These are phyloP conservation scores for Komagataella mondaviorum DNA, from an alignment of 805 yeast species.

Conservation along the genomic window DNA sequence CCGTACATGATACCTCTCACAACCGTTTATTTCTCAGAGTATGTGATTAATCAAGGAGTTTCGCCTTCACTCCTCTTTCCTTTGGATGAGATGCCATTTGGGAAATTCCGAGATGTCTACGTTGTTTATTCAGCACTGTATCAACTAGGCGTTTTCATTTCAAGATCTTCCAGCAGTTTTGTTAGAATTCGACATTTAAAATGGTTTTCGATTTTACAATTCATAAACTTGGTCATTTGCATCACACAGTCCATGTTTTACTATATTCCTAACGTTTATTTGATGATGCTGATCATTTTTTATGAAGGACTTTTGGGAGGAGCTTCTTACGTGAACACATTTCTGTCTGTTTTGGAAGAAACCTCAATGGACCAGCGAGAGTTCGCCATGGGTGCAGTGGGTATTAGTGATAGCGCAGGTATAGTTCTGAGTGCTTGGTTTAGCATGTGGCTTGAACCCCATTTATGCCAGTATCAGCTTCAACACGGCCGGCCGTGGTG, in stretches of 20 bases:
- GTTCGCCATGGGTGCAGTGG: constrained; percentile 73
- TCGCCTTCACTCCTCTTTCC: constrained; percentile 82
- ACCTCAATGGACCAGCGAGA: constrained; percentile 41
- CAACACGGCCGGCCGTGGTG: constrained; percentile 75
- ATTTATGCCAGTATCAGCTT: constrained; percentile 61
- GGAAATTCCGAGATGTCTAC: constrained; percentile 67
- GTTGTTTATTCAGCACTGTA: constrained; percentile 85
- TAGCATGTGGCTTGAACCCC: constrained; percentile 63
- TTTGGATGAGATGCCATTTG: constrained; percentile 54
- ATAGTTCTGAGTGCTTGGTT: constrained; percentile 69
- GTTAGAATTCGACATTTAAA: constrained; percentile 47
- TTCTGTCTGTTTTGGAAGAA: constrained; percentile 57
- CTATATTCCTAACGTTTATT: constrained; percentile 45
- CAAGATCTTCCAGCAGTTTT: constrained; percentile 69
- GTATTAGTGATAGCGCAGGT: constrained; percentile 77
- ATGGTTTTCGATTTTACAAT: constrained; percentile 53
- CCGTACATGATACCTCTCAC: constrained; percentile 80
- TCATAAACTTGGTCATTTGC: constrained; percentile 43
- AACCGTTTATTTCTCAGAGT: constrained; percentile 77
- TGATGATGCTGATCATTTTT: constrained; percentile 48
- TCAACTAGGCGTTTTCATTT: constrained; percentile 85
- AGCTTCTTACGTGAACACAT: constrained; percentile 80
- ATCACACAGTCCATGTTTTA: constrained; percentile 51
- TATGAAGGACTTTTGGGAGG: constrained; percentile 93
- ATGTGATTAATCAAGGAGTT: constrained; percentile 82